Evolutionary conservation across 176 grass and related monocot genomes (phyloP).

Genomic region (Olyra latifolia): DNA sequence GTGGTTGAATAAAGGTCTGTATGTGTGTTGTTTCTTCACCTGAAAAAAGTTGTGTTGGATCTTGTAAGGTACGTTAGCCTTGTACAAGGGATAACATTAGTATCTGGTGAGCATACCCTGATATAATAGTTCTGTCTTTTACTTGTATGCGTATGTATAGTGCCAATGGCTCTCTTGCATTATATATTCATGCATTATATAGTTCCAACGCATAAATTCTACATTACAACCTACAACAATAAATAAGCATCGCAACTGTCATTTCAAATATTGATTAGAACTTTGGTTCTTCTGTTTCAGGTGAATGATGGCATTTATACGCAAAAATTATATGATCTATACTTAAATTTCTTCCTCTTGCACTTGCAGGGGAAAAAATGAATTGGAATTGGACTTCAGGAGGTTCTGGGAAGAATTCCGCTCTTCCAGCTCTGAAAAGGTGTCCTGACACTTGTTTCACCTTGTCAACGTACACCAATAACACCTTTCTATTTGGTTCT

Average conservation of each 20-base stretch:
- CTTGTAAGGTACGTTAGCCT: neutral
- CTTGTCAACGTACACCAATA: constrained; percentile 25
- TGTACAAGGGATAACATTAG: neutral
- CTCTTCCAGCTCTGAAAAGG: constrained; percentile 98
- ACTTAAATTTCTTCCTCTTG: constrained; percentile 4
- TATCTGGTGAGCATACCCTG: neutral
- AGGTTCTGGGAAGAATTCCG: constrained; percentile 99
- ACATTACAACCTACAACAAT: constrained; percentile 29
- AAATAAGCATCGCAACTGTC: neutral
- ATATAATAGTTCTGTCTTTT: constrained; percentile 11
- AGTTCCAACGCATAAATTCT: constrained; percentile 12
- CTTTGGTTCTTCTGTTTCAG: constrained; percentile 25
- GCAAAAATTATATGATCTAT: constrained; percentile 1
- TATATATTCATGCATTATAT: constrained; percentile 19
- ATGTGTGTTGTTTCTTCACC: neutral
- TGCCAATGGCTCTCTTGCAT: constrained; percentile 7
- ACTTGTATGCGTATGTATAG: neutral
- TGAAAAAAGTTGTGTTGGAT: neutral
- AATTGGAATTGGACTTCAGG: constrained; percentile 89
- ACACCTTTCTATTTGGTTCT: constrained; percentile 19
- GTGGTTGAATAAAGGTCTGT: neutral
- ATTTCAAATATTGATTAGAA: constrained; percentile 29
- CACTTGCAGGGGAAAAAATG: constrained; percentile 74
- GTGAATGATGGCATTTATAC: constrained; percentile 17
- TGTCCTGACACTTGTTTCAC: constrained; percentile 17